Conservation (phyloP, 306 rosid species). For the Spatholobus suberectus region DNA sequence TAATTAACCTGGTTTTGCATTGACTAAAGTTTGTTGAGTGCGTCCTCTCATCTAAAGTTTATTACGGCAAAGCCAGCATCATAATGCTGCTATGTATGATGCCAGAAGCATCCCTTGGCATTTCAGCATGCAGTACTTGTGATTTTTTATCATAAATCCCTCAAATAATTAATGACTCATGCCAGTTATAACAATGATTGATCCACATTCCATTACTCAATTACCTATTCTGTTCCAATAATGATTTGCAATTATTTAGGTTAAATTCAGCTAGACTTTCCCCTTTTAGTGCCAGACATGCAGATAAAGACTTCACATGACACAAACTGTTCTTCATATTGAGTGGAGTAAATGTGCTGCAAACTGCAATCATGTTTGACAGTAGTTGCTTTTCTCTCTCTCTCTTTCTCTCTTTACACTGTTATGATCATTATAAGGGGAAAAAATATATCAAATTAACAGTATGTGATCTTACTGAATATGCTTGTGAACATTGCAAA, state of each 20-base stretch:
- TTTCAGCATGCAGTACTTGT: conserved; percentile 25
- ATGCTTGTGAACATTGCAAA: neutral
- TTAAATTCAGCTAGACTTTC: conserved; percentile 2
- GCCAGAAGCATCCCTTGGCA: conserved; percentile 10
- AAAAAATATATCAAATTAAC: neutral
- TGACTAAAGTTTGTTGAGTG: conserved; percentile 1
- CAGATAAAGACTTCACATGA: conserved; percentile 32
- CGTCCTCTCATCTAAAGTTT: neutral
- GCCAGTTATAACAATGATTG: conserved; percentile 20
- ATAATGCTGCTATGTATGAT: neutral
- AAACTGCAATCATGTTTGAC: conserved; percentile 34
- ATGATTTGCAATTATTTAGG: neutral
- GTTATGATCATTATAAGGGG: conserved; percentile 7
- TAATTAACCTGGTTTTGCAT: neutral
- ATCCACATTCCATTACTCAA: conserved; percentile 25
- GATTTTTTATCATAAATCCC: neutral
- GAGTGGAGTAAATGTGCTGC: neutral
- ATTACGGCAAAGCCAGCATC: too few relatives aligned
- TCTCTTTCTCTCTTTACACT: too few relatives aligned
- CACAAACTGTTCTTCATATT: neutral
- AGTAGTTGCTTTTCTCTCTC: neutral
- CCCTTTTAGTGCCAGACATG: conserved; percentile 12
- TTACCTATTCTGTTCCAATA: neutral
- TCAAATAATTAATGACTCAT: neutral
- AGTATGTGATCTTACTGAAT: neutral